Conservation (phyloP, 164 flowering plant genomes). For the Nymphaea thermarum region DNA sequence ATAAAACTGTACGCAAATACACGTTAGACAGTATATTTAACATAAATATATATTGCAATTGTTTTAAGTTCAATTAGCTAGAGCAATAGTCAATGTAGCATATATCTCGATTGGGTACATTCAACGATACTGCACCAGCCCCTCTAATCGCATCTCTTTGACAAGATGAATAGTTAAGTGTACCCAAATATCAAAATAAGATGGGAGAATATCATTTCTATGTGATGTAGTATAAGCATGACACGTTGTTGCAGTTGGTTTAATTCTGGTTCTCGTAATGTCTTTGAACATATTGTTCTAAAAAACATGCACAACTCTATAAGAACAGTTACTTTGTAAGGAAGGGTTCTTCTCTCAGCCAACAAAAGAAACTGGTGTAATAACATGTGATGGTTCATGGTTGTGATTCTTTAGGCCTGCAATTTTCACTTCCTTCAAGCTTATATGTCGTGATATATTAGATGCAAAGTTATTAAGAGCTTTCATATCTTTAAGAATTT, state of each 20-base stretch:
- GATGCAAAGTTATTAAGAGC: background rate
- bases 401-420: background rate
- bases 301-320: background rate
- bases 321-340: background rate
- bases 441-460: background rate
- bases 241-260: background rate
- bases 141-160: slow-evolving; percentile 1
- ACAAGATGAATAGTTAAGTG: slow-evolving; percentile 3
- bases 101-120: slow-evolving; percentile 12
- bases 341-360: background rate
- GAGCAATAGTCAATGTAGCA: background rate
- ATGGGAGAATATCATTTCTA: background rate
- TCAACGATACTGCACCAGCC: slow-evolving; percentile 3
- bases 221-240: background rate
- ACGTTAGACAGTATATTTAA: too few relatives aligned
- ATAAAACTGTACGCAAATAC: too few relatives aligned
- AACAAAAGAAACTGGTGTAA: background rate
- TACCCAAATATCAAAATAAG: slow-evolving; percentile 8
- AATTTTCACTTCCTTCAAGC: too few relatives aligned
- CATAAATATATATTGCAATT: too few relatives aligned
- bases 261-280: background rate
- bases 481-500: background rate
- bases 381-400: background rate
- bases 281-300: background rate
- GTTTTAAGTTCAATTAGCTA: too few relatives aligned